phyloP scores from a whole-genome alignment of 2,329 filamentous ascomycete species.

The Stromatinia cepivora region DNA sequence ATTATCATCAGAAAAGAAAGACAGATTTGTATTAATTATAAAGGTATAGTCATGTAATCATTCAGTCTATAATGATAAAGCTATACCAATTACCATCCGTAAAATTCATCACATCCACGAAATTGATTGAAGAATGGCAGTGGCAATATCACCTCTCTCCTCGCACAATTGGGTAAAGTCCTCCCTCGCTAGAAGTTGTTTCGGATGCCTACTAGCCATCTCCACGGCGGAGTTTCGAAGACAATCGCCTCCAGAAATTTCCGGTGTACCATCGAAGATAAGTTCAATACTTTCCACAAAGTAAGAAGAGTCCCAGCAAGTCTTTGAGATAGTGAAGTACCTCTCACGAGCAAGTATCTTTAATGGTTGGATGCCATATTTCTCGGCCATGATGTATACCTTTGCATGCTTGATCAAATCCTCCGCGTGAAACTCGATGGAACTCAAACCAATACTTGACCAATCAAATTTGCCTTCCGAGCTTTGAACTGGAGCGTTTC shows the following conservation, averaged over 20 bases:
- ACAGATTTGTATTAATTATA: background rate
- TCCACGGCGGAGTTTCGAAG: conserved; percentile 17
- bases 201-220: conserved; percentile 8
- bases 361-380: conserved; percentile 27
- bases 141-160: conserved; percentile 24
- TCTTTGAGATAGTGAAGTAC: conserved; percentile 4
- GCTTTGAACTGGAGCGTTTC: background rate
- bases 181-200: conserved; percentile 13
- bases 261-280: conserved; percentile 26
- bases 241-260: conserved; percentile 1
- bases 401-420: conserved; percentile 23
- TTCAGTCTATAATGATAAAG: background rate
- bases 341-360: conserved; percentile 23
- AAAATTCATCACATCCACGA: background rate
- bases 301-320: conserved; percentile 13
- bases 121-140: conserved; percentile 16
- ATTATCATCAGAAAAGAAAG: background rate
- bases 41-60: background rate
- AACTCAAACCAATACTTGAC: background rate
- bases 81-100: background rate
- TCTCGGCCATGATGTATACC: conserved; percentile 27
- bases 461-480: background rate
- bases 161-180: conserved; percentile 26
- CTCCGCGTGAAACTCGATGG: background rate
- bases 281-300: conserved; percentile 25